These are phyloP conservation scores for Euryodendron excelsum DNA, from an alignment of 148 eudicot species.

Conservation along the genomic window DNA sequence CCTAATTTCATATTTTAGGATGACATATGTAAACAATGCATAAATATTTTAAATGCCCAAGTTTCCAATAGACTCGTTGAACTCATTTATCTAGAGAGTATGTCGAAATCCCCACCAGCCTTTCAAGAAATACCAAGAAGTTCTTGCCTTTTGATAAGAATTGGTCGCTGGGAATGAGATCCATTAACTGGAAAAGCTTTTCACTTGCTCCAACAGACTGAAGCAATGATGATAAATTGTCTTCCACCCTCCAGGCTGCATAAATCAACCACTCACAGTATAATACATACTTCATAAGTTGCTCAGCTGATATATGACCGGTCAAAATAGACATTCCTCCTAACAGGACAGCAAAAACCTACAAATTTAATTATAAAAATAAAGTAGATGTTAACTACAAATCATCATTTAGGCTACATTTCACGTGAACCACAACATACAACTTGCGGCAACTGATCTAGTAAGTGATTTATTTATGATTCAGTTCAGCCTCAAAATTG, in stretches of 20 bases:
- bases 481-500: neutral
- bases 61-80: neutral
- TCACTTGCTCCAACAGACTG: conserved; percentile 57
- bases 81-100: neutral
- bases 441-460: neutral
- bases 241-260: conserved; percentile 55
- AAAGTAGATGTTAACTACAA: neutral
- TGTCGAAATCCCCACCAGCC: neutral
- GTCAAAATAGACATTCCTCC: conserved; percentile 47
- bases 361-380: neutral
- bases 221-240: conserved; percentile 39
- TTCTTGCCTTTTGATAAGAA: conserved; percentile 42
- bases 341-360: conserved; percentile 47
- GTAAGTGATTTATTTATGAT: neutral
- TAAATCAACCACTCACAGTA: conserved; percentile 64
- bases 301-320: conserved; percentile 52
- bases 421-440: neutral
- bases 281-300: conserved; percentile 50
- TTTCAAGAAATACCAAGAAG: neutral
- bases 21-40: neutral
- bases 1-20: too few species aligned
- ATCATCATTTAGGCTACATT: neutral
- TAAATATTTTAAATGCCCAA: neutral
- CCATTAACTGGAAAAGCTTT: conserved; percentile 44
- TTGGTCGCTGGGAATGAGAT: conserved; percentile 44